A percentile compares a stretch with the other conserved stretches of the same genome.
Conservation (phyloP, 2,329 filamentous ascomycete species). For the Pseudocercospora cruenta region DNA sequence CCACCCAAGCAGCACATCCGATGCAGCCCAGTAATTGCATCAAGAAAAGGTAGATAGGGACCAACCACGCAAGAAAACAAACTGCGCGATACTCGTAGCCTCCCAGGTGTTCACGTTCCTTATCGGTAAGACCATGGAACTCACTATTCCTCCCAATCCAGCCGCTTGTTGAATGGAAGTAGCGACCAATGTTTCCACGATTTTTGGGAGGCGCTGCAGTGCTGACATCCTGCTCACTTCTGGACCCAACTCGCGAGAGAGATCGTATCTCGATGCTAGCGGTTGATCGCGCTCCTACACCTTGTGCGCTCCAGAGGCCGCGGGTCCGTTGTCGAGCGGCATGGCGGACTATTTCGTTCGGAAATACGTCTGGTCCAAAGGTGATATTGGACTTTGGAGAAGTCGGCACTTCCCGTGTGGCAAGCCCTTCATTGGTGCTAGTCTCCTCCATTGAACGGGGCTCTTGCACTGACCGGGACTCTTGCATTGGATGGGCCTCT, state of each 20-base stretch:
- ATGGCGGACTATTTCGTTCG: neutral
- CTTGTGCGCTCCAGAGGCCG: constrained; percentile 32
- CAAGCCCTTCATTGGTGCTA: neutral
- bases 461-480: neutral
- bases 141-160: constrained; percentile 54
- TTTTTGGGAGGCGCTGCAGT: constrained; percentile 1
- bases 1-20: constrained; percentile 65
- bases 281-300: constrained; percentile 41
- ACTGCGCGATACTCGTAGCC: constrained; percentile 68
- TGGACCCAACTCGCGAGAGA: neutral
- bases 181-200: constrained; percentile 15
- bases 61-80: constrained; percentile 60
- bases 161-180: constrained; percentile 28
- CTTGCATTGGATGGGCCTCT: neutral
- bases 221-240: neutral
- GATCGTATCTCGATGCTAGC: constrained; percentile 30
- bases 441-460: too few relatives aligned
- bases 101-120: constrained; percentile 62
- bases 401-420: neutral
- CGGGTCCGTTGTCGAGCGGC: neutral
- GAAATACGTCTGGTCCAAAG: constrained; percentile 1
- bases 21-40: constrained; percentile 64
- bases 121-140: constrained; percentile 57
- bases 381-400: neutral
- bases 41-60: constrained; percentile 62